Evolutionary conservation across 2,329 filamentous ascomycete genomes (phyloP).

Genomic region (Thielaviopsis euricoi): DNA sequence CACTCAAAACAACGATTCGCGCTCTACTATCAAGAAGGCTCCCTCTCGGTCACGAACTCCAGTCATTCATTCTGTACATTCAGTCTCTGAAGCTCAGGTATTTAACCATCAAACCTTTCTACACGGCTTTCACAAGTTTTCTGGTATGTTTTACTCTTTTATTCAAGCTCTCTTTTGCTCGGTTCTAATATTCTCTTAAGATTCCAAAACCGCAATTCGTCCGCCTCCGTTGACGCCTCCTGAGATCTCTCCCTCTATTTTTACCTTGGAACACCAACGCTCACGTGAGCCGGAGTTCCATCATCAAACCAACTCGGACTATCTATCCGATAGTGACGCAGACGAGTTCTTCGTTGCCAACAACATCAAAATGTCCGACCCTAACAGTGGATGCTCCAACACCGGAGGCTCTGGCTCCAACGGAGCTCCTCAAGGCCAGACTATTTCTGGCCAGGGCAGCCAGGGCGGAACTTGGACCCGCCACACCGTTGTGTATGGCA

Average conservation of each 20-base stretch:
- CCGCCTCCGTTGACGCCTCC: slow-evolving; percentile 34
- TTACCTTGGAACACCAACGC: slow-evolving; percentile 24
- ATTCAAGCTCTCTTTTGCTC: background rate
- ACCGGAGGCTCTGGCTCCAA: slow-evolving; percentile 16
- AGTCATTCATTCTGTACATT: too few relatives aligned
- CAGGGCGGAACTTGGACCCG: slow-evolving; percentile 36
- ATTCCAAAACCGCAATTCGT: slow-evolving; percentile 14
- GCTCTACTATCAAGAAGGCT: background rate
- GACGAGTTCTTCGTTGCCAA: slow-evolving; percentile 9
- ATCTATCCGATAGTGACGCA: slow-evolving; percentile 22
- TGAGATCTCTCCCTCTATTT: slow-evolving; percentile 25
- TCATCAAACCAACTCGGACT: slow-evolving; percentile 34
- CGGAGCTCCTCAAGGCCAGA: slow-evolving; percentile 28
- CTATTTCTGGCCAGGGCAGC: slow-evolving; percentile 31
- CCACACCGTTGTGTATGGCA: slow-evolving; percentile 43
- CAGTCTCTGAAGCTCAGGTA: too few relatives aligned
- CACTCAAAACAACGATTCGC: slow-evolving; percentile 1
- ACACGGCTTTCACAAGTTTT: too few relatives aligned
- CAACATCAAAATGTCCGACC: slow-evolving; percentile 12
- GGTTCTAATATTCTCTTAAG: background rate
- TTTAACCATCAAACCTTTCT: too few relatives aligned
- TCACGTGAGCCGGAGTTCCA: slow-evolving; percentile 24
- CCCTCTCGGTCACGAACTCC: too few relatives aligned
- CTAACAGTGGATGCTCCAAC: background rate
- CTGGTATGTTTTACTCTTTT: too few relatives aligned